Evolutionary conservation across 306 rosid species (phyloP), one percentile per base, ranked within the genome.

Genomic region (Senna siamea): DNA sequence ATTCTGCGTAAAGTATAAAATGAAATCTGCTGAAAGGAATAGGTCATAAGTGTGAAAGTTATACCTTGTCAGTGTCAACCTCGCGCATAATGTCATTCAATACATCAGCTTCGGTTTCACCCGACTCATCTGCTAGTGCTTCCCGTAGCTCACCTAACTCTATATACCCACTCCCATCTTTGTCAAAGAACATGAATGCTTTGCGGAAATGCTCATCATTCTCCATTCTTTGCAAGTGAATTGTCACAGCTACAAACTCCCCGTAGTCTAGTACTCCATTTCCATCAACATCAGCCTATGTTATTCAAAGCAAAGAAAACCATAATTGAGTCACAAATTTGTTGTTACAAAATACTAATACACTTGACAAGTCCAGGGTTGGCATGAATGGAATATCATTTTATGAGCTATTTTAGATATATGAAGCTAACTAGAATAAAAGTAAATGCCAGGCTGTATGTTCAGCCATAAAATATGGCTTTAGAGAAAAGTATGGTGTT

Each of bases 221-320:
- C 87, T 95, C 99, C 99, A 95, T 88, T 78, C 76, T 92, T 82
- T 95, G 99, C 85, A 95, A 79, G 87, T 92, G 99, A 77, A 95
- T 95, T 18, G 98, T 95, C 60, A 95, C 99, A 62, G 99, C 97
- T 66, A 93, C 99, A 77, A 95, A 95, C 82, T 95, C 99, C 51
- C 98, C 96, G 52, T 95, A 95, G 88, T 95, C 97, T 78, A 95
- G 89, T 40, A 89, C 91, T 71, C 99, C 99, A 78, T 95, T 95
- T 79, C 99, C 96, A 76, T 95, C 96, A 65, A 95, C 99, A 84
- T 95, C 99, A 74, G 99, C 99, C 99, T 95, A 73, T 20, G 64
- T 5, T 68, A 57, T 64, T 53, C 52, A 66, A 15, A 73, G 19
- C 51, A 82, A 63, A 62, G 41, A 84, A 71, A 66, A 66, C 18